Evolutionary conservation across 2,329 filamentous ascomycete genomes (phyloP).

Genomic region (Monosporascus sp.): DNA sequence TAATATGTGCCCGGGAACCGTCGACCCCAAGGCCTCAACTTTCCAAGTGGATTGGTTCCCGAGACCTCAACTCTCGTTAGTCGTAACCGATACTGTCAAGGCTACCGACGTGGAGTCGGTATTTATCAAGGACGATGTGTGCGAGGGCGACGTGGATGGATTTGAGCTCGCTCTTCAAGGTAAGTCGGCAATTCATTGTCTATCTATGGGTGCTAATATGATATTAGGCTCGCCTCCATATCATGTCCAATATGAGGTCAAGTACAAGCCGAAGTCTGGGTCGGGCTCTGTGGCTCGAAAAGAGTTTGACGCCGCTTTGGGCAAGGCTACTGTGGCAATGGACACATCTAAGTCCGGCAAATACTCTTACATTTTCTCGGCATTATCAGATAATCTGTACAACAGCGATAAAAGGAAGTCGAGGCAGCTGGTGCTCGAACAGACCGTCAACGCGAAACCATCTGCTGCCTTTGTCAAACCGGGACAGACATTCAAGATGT

Average conservation of each 20-base stretch:
- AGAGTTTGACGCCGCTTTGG: constrained; percentile 70
- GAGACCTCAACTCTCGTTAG: constrained; percentile 65
- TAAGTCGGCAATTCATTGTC: constrained; percentile 32
- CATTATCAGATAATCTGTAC: constrained; percentile 82
- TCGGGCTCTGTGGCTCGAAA: constrained; percentile 61
- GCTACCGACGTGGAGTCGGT: constrained; percentile 39
- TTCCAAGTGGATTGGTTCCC: constrained; percentile 86
- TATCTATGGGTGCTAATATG: constrained; percentile 24
- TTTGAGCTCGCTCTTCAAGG: constrained; percentile 78
- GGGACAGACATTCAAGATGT: constrained; percentile 93
- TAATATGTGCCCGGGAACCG: constrained; percentile 71
- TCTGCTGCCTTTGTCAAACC: constrained; percentile 77
- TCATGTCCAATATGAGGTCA: constrained; percentile 74
- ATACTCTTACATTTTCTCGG: constrained; percentile 81
- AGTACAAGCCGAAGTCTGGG: constrained; percentile 63
- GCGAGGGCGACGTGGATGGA: constrained; percentile 88
- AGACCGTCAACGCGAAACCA: constrained; percentile 80
- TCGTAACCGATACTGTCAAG: constrained; percentile 58
- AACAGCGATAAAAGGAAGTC: constrained; percentile 63
- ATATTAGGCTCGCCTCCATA: constrained; percentile 68
- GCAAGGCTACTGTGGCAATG: constrained; percentile 73
- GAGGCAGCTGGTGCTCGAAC: constrained; percentile 64
- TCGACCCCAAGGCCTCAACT: constrained; percentile 66
- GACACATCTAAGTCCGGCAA: constrained; percentile 78
- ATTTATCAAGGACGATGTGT: constrained; percentile 75